Evolutionary conservation across 2,329 filamentous ascomycete genomes (phyloP), one percentile per base, ranked within the genome.

Genomic region (Calonectria henricotiae): DNA sequence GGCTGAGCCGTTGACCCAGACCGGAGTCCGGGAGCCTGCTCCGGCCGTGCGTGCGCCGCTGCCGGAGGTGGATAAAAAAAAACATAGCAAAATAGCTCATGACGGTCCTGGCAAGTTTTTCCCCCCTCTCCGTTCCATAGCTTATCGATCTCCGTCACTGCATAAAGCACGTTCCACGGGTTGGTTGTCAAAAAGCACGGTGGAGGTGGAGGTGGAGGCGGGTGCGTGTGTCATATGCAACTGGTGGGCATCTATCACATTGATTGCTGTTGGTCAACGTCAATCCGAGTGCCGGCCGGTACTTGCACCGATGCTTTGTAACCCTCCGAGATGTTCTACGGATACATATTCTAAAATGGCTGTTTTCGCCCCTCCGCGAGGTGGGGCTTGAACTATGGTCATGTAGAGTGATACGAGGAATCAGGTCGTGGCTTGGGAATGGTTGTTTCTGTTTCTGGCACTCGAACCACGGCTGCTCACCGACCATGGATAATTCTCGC

Each of bases 21-120:
- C 74, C 51, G 65, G 65, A 68, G 63, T 62, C 54, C 68, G 62
- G 68, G 65, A 66, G 51, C 71, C 65, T 64, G 65, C 66, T 63
- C 68, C 73, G 65, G 37, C 67, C 71, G 60, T 72, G 69, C 71
- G 71, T 72, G 69, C 71, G 71, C 71, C 67, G 44, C 71, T 51
- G 68, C 65, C 60, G 51, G 49, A 25, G 32, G 66, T 60, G 66
- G 66, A 60, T 60, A 64, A 41, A 9, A 37, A n/a, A 20, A 15
- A 15, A 30, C 27, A 44, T 51, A 2, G 51, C 20, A 61, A 65
- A 61, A 46, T 62, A 43, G 44, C 54, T 51, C 54, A 46, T 7
- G 17, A 63, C 39, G 65, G 55, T 54, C 49, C 58, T 41, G 12
- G 39, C 58, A 44, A 60, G 37, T 37, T 39, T 39, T 25, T 11